Evolutionary conservation across 75 land plant genomes (phyloP).

Genomic region (Gnetum montanum): DNA sequence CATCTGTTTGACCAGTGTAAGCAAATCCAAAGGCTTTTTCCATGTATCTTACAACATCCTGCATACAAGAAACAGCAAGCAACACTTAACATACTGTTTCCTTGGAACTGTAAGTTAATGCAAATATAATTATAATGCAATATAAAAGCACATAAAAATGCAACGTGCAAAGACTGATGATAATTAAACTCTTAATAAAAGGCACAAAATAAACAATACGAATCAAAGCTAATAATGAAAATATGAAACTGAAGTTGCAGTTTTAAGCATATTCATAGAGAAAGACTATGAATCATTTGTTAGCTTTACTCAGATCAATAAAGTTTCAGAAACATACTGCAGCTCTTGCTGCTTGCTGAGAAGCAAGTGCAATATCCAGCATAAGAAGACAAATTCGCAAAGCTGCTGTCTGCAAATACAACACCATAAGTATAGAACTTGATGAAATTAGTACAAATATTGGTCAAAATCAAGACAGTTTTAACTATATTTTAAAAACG

Average conservation of each 20-base stretch:
- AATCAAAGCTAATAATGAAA: no score
- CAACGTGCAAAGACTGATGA: no score
- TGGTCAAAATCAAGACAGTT: no score
- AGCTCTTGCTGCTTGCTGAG: slow-evolving; percentile 62
- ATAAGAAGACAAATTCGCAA: slow-evolving; percentile 78
- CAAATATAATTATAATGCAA: no score
- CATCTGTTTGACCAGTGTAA: slow-evolving; percentile 27
- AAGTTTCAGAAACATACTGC: slow-evolving; percentile 46
- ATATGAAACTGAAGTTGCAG: no score
- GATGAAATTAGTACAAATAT: neutral
- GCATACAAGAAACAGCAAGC: slow-evolving; percentile 9
- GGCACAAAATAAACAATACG: no score
- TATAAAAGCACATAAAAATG: no score
- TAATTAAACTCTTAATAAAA: no score
- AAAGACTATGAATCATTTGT: no score
- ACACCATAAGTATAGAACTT: neutral
- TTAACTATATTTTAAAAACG: neutral
- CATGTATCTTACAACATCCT: slow-evolving; percentile 80
- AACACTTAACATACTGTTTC: no score
- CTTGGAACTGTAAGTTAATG: no score
- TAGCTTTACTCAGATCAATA: neutral
- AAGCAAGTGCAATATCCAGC: slow-evolving; percentile 81
- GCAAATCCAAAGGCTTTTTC: slow-evolving; percentile 68
- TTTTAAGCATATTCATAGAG: no score
- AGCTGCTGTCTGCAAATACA: slow-evolving; percentile 64